Evolutionary conservation across 495 filamentous ascomycete species (phyloP).

Genomic region (Pyronema domesticum): DNA sequence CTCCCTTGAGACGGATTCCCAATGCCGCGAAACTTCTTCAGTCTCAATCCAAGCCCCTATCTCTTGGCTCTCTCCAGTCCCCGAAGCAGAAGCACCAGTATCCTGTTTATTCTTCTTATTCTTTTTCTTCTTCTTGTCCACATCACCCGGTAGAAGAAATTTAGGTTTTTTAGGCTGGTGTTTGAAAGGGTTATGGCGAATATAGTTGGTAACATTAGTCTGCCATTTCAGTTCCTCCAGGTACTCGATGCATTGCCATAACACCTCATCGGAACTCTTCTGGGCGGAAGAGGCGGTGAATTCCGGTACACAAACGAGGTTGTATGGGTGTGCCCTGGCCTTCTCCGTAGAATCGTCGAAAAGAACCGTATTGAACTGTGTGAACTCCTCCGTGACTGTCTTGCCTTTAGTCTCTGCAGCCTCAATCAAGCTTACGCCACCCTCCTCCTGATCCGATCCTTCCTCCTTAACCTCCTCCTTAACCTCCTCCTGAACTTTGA

Average conservation of each 20-base stretch:
- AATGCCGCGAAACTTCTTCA: too few species aligned
- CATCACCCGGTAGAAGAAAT: too few species aligned
- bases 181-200: slow-evolving; percentile 8
- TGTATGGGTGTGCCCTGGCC: slow-evolving; percentile 64
- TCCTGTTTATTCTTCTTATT: background rate
- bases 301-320: slow-evolving; percentile 63
- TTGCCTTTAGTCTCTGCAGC: background rate
- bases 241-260: slow-evolving; percentile 27
- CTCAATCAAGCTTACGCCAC: background rate
- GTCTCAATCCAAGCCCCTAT: too few species aligned
- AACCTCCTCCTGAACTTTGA: slow-evolving; percentile 30
- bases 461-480: slow-evolving; percentile 10
- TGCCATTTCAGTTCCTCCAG: slow-evolving; percentile 27
- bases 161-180: too few species aligned
- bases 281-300: slow-evolving; percentile 29
- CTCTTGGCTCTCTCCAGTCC: too few species aligned
- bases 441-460: background rate
- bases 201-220: slow-evolving; percentile 26
- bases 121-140: background rate
- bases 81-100: too few species aligned
- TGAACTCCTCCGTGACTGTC: slow-evolving; percentile 33
- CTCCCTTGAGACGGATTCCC: too few species aligned
- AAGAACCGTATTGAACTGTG: slow-evolving; percentile 72
- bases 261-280: slow-evolving; percentile 18
- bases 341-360: slow-evolving; percentile 73